Conservation (phyloP, 148 eudicot genomes). For the Spergularia bocconei region DNA sequence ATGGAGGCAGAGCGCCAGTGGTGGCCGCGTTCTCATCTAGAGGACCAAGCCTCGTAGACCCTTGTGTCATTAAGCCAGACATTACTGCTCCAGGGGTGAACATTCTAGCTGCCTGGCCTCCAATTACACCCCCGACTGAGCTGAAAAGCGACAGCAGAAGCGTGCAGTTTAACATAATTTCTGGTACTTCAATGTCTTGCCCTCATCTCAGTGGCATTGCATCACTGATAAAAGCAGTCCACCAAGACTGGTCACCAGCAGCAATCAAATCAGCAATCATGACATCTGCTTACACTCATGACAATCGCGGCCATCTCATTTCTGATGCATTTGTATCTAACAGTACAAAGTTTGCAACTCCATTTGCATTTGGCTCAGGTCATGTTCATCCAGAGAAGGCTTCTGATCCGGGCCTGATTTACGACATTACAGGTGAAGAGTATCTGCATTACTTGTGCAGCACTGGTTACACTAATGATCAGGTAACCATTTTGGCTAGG, state of each 20-base stretch:
- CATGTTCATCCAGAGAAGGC: slow-evolving; percentile 66
- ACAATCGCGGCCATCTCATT: slow-evolving; percentile 38
- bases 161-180: slow-evolving; percentile 41
- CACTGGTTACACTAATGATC: slow-evolving; percentile 47
- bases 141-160: slow-evolving; percentile 50
- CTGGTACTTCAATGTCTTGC: slow-evolving; percentile 78
- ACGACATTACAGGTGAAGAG: slow-evolving; percentile 50
- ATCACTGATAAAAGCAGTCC: slow-evolving; percentile 53
- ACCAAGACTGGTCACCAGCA: slow-evolving; percentile 66
- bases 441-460: slow-evolving; percentile 56
- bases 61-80: slow-evolving; percentile 63
- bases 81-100: slow-evolving; percentile 71
- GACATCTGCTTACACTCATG: slow-evolving; percentile 56
- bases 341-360: slow-evolving; percentile 44
- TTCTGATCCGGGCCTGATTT: slow-evolving; percentile 56
- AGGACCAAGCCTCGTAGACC: slow-evolving; percentile 61
- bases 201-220: slow-evolving; percentile 73
- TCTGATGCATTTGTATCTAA: slow-evolving; percentile 37
- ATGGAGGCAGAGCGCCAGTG: slow-evolving; percentile 46
- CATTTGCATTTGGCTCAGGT: slow-evolving; percentile 75
- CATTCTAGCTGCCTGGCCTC: slow-evolving; percentile 78
- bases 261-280: slow-evolving; percentile 70
- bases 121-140: slow-evolving; percentile 50
- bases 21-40: slow-evolving; percentile 75
- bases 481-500: slow-evolving; percentile 42